Conservation (phyloP, 2,329 filamentous ascomycete genomes). For the Incumbomyces lentus region DNA sequence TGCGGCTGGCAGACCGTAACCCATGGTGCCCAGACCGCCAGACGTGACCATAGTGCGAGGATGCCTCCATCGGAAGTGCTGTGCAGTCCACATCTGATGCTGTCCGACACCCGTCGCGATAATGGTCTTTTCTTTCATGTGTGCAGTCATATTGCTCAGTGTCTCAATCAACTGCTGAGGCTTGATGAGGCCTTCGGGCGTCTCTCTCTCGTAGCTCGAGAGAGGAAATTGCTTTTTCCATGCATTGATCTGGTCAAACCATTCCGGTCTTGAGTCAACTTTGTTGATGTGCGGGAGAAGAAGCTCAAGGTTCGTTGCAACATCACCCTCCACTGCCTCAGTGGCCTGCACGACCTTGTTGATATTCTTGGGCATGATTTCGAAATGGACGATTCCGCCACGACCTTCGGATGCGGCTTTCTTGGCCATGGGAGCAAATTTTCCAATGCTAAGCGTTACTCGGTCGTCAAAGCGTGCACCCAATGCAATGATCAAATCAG, state of each 20-base stretch:
- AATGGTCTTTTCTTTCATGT: conserved; percentile 72
- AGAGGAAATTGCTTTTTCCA: conserved; percentile 94
- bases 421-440: conserved; percentile 83
- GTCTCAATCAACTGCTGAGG: conserved; percentile 87
- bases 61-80: conserved; percentile 90
- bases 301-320: conserved; percentile 63
- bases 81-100: conserved; percentile 97
- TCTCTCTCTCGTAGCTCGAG: conserved; percentile 66
- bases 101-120: conserved; percentile 93
- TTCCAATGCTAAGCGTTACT: conserved; percentile 69
- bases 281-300: conserved; percentile 63
- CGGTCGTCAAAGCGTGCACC: conserved; percentile 94
- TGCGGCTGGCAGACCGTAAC: conserved; percentile 83
- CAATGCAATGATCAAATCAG: conserved; percentile 89
- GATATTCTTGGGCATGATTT: conserved; percentile 99
- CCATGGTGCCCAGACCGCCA: conserved; percentile 92
- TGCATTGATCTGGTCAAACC: conserved; percentile 78
- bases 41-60: conserved; percentile 94
- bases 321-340: conserved; percentile 89
- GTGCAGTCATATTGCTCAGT: conserved; percentile 70
- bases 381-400: conserved; percentile 93
- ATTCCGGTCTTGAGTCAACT: conserved; percentile 61
- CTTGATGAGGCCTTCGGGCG: conserved; percentile 72
- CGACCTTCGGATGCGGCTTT: conserved; percentile 72
- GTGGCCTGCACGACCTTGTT: conserved; percentile 98